These are phyloP conservation scores for Vickermania spadyakhi DNA, from an alignment of 208 protist genomes.

Conservation along the genomic window DNA sequence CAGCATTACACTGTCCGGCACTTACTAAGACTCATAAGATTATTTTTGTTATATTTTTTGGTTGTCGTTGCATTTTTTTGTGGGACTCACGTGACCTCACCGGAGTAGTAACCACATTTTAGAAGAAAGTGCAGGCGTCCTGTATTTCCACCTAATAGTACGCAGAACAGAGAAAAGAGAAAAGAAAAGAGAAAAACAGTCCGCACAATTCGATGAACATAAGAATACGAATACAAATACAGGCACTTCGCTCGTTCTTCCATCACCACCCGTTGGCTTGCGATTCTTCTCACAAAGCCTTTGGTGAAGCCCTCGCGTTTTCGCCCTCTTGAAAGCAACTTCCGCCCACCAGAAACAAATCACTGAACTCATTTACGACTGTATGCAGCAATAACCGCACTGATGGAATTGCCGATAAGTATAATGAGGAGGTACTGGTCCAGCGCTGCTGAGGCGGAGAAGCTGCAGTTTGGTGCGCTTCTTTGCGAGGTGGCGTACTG, in stretches of 20 bases:
- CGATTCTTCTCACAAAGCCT: conserved; percentile 1
- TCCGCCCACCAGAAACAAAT: conserved; percentile 32
- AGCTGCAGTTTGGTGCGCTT: too few species aligned
- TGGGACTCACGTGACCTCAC: too few species aligned
- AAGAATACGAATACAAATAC: conserved; percentile 5
- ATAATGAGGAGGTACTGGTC: too few species aligned
- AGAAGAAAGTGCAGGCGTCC: too few species aligned
- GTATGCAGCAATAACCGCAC: conserved; percentile 53
- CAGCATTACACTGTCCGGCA: too few species aligned
- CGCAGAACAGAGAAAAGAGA: conserved; percentile 9
- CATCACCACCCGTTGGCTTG: too few species aligned
- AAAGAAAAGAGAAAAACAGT: conserved; percentile 8
- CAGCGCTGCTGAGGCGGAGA: not conserved
- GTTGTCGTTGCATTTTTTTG: too few species aligned
- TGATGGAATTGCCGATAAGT: not conserved
- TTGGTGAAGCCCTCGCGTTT: not conserved
- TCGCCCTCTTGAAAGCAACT: not conserved
- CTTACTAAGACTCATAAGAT: too few species aligned
- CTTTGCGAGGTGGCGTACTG: too few species aligned
- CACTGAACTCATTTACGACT: conserved; percentile 75
- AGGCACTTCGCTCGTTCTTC: not conserved
- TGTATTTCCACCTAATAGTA: too few species aligned
- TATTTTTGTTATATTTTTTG: too few species aligned
- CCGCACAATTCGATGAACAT: not conserved
- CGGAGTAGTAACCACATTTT: too few species aligned